phyloP scores from a whole-genome alignment of 257 asterid genomes.

The Ilex aquifolium region DNA sequence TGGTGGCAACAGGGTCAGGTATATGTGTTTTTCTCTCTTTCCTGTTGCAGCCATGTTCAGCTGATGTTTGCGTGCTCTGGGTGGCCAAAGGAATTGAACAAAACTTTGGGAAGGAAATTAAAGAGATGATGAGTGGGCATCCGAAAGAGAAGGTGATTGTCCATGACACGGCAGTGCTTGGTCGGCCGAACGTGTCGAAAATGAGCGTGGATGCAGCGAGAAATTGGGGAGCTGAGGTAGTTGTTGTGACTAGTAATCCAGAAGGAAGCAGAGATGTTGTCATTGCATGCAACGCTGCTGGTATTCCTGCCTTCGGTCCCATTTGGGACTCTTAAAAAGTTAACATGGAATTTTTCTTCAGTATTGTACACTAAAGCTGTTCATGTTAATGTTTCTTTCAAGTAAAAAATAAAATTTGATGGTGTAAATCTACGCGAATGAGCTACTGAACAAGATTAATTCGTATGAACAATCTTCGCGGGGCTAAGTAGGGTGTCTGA shows the following conservation, averaged over 20 bases:
- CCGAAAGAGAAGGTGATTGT: slow-evolving; percentile 46
- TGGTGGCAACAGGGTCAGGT: neutral
- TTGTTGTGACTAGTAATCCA: slow-evolving; percentile 68
- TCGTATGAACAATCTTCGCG: too few relatives aligned
- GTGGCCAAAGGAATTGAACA: slow-evolving; percentile 1
- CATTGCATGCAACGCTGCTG: slow-evolving; percentile 45
- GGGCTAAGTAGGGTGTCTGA: too few relatives aligned
- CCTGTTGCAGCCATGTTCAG: neutral
- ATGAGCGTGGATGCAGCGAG: slow-evolving; percentile 51
- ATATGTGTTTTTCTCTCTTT: neutral
- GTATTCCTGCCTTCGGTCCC: slow-evolving; percentile 67
- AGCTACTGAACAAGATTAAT: too few relatives aligned
- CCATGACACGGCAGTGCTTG: slow-evolving; percentile 57
- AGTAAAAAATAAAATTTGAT: too few relatives aligned
- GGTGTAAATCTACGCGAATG: too few relatives aligned
- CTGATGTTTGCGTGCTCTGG: neutral
- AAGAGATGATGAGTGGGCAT: slow-evolving; percentile 43
- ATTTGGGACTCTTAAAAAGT: slow-evolving; percentile 69
- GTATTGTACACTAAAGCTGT: too few relatives aligned
- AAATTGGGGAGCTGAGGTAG: slow-evolving; percentile 54
- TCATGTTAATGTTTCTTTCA: too few relatives aligned
- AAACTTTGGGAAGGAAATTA: slow-evolving; percentile 29
- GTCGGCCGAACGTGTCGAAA: slow-evolving; percentile 56
- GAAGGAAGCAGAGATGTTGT: slow-evolving; percentile 69
- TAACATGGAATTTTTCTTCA: too few relatives aligned